These are phyloP conservation scores for Colletotrichum camelliae DNA, from an alignment of 2,329 filamentous ascomycete genomes.

Conservation along the genomic window DNA sequence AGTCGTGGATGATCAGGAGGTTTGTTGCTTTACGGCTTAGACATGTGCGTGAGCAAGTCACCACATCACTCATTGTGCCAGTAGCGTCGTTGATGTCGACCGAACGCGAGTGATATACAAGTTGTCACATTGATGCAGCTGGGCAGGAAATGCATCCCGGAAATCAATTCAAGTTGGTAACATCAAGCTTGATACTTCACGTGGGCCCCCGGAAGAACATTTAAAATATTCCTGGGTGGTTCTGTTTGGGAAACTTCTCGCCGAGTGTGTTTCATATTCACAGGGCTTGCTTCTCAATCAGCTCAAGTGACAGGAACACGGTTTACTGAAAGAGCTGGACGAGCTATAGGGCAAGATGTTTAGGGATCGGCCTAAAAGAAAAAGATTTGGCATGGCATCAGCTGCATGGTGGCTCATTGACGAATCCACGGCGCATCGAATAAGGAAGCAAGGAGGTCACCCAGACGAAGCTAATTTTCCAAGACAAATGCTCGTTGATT, in stretches of 20 bases:
- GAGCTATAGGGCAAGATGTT: neutral
- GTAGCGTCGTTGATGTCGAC: too few relatives aligned
- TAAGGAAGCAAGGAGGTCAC: neutral
- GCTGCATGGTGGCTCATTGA: neutral
- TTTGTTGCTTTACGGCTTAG: neutral
- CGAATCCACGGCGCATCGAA: neutral
- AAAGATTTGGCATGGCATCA: neutral
- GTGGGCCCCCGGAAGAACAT: neutral
- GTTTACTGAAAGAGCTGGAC: neutral
- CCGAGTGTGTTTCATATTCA: neutral
- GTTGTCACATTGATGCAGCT: neutral
- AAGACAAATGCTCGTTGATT: neutral
- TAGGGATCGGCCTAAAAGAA: neutral
- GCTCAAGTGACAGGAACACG: neutral
- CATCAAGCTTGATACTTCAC: neutral
- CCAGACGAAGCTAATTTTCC: neutral
- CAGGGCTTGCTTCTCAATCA: neutral
- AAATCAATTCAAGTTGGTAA: neutral
- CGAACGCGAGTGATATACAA: neutral
- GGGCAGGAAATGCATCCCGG: neutral
- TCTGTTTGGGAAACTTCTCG: neutral
- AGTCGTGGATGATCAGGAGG: neutral
- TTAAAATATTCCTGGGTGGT: neutral
- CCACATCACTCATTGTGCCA: too few relatives aligned
- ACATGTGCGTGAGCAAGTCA: neutral